Base-by-base conservation (phyloP, 2,329 filamentous ascomycete genomes). In the Erysiphe pulchra region DNA sequence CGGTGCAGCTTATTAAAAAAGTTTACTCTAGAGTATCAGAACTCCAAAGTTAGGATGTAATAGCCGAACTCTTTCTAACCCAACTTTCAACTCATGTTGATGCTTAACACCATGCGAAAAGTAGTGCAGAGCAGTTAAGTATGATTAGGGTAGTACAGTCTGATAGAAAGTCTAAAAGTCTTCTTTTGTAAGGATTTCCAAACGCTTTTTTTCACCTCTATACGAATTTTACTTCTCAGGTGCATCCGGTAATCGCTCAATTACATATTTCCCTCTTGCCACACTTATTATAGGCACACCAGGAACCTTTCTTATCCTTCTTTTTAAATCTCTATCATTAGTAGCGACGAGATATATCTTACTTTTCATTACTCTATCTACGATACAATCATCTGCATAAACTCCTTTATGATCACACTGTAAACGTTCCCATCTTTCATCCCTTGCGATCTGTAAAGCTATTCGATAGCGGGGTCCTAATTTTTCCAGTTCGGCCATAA, bases 401-500 rank as follows among this genome's bases (percentile, higher is more conserved):
- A 73, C 77, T 39, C 85, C 85, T 62, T 85, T 87, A 65, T 95
- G 90, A 54, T 87, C 82, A 61, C 90, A 98, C 58, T 79, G 74
- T 42, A 93, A 63, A 44, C 86, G 65, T 59, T 87, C 77, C 72
- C 83, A 95, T 49, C 87, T 66, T 61, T 92, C 83, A 59, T 98
- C 90, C 46, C 86, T 68, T 0, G 90, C 90, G 45, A 94, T 85
- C 13, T 80, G 68, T 47, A 92, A 62, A 1, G 87, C 86, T 46
- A 95, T 75, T 8, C 86, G 68, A 64, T 93, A 98, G 59, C 90
- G 90, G 2, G 75, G 73, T 0, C 87, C 86, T 10, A 94, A 69
- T 60, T 92, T 92, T 59, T 93, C 85, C 51, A 94, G 63, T 61
- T 93, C 85, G 46, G 77, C 78, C 71, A 86, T 77, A 1, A 77